Percentiles rank a stretch among this genome's conserved stretches.
These are phyloP conservation scores for Nigrospora sphaerica DNA, from an alignment of 2,329 filamentous ascomycete genomes.

Conservation along the genomic window DNA sequence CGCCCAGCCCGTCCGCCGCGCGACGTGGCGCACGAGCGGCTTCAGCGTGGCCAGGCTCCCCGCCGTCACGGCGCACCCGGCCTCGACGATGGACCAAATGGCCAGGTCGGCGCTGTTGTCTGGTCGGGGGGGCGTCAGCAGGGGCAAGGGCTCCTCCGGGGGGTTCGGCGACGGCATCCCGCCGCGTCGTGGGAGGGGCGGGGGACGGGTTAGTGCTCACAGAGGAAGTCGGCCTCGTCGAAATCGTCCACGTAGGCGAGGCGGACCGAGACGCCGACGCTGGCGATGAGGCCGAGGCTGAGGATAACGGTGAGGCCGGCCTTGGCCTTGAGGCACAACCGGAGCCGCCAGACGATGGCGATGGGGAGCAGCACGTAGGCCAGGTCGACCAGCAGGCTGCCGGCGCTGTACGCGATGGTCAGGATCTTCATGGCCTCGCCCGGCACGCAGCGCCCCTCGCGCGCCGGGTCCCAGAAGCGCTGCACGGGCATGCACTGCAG, in stretches of 20 bases:
- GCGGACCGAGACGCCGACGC: background rate
- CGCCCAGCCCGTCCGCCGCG: no score
- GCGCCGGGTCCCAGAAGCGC: conserved; percentile 3
- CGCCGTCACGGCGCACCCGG: conserved; percentile 2
- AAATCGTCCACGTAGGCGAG: background rate
- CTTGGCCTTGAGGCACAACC: conserved; percentile 4
- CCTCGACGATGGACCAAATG: conserved; percentile 6
- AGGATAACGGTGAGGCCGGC: conserved; percentile 32
- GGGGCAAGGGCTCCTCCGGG: no score
- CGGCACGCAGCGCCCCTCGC: conserved; percentile 3
- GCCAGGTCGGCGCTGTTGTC: conserved; percentile 1
- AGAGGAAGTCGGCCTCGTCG: background rate
- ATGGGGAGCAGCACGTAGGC: conserved; percentile 3
- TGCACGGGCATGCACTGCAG: conserved; percentile 4
- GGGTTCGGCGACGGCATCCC: no score
- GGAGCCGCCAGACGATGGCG: conserved; percentile 3
- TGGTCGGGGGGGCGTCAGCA: background rate
- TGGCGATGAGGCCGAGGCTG: conserved; percentile 33
- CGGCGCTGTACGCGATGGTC: conserved; percentile 1
- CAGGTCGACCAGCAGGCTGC: conserved; percentile 3
- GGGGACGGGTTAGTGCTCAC: background rate
- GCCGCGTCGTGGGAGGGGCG: background rate
- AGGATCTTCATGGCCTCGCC: background rate
- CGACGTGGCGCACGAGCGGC: conserved; percentile 1
- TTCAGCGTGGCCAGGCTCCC: conserved; percentile 4